Evolutionary conservation across 2,329 filamentous ascomycete genomes (phyloP), one percentile per base, ranked within the genome.

Genomic region (Colletotrichum sp.): DNA sequence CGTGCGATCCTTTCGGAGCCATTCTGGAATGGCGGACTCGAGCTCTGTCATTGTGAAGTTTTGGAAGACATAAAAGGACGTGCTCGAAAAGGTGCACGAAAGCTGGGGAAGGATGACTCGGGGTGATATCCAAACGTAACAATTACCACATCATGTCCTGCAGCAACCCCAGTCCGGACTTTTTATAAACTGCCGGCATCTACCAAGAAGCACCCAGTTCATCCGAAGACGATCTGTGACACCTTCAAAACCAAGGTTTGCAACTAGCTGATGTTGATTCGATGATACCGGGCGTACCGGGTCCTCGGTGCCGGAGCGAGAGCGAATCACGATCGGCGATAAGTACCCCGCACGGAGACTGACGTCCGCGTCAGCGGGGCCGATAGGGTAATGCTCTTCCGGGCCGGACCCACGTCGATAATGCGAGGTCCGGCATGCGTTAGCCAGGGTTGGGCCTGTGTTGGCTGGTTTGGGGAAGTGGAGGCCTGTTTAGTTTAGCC

Each of bases 311-410:
- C 59, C 59, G 59, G 27, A 32, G 27, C 7, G 16, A 8, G 15
- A 22, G 34, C 66, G 32, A 68, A 60, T 60, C 52, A 68, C 15
- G 6, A n/a, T n/a, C 12, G 5, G 22, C 66, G 66, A 68, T 68
- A 68, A 68, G 22, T 60, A 39, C 66, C 66, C 66, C 66, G 66
- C 66, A n/a, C 52, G 32, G 52, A n/a, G 52, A 27, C n/a, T 59
- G 48, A 30, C 52, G 34, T 44, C 66, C 66, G 66, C 16, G 8
- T 25, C 7, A 44, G 66, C 22, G 66, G 52, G 66, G 52, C 66
- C 52, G 71, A 73, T 73, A 73, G 71, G 55, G 48, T 64, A 70
- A 63, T 73, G 71, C 66, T 70, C 59, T 22, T 22, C 66, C 66
- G 66, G 66, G 0, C 27, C 19, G 28, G 66, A 28, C 57, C 55